Base-by-base conservation (phyloP, 345 rosid species). In the Bruguiera parviflora region DNA sequence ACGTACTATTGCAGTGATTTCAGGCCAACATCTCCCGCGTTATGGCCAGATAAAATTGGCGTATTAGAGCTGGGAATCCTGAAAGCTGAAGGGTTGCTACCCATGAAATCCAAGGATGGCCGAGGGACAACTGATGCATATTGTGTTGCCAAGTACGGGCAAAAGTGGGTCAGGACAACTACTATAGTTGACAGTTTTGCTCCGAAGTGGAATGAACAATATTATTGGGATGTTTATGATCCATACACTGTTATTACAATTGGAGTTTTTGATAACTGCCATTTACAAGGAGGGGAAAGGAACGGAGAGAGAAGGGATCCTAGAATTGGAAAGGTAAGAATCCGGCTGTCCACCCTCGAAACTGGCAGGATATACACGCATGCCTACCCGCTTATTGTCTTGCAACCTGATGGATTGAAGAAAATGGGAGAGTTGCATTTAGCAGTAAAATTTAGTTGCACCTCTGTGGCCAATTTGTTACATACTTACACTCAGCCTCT, bases 391-490 rank as follows among this genome's bases (percentile, higher is more conserved):
- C 87, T 86, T 5, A 47, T 81, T 21, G 83, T 70, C 5, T 61
- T 83, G 31, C 76, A 65, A 24, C 83, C 83, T 1, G 63, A 29
- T 31, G 91, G 89, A 57, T 70, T 85, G 24, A 81, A 81, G 82
- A 81, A 86, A 63, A 83, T 75, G 79, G 86, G 87, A 35, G 87
- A 83, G 59, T 75, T 86, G 64, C 89, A 83, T 56, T 60, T 86
- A 61, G 84, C 81, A 10, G 81, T 86, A 63, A 78, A 80, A 51
- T 83, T 86, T 37, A 81, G 75, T 7, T 79, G 84, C 75, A 72
- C 80, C 0, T 77, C 76, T 47, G 51, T 69, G 39, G 52, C 37
- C 51, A 76, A 80, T 55, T 49, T 83, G 82, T 62, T 83, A 65
- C 64, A 66, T 28, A 71, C 75, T 37, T 86, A 83, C 61, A 21